phyloP scores from a whole-genome alignment of 768 basidiomycete species.

The Coprinopsis cinerea region DNA sequence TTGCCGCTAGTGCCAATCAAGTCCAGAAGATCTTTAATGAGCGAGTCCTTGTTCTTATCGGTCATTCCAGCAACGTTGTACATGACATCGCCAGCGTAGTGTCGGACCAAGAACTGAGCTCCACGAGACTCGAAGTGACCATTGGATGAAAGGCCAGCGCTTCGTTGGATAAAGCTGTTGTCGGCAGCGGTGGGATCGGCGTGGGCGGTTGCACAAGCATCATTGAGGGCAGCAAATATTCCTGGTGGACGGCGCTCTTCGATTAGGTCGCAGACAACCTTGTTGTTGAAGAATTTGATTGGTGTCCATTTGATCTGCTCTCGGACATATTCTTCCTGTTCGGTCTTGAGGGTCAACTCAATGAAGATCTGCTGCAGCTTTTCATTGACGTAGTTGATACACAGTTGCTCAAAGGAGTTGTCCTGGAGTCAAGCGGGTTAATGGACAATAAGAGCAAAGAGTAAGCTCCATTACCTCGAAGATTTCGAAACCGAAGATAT shows the following conservation, averaged over 20 bases:
- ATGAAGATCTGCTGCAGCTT: conserved; percentile 99
- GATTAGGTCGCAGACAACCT: conserved; percentile 96
- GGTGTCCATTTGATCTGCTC: conserved; percentile 99
- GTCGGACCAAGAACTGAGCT: conserved; percentile 88
- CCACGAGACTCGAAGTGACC: conserved; percentile 95
- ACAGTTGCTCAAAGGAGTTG: conserved; percentile 95
- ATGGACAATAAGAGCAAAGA: background rate
- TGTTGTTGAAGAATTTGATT: conserved; percentile 98
- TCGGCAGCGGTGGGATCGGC: conserved; percentile 96
- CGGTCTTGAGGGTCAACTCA: conserved; percentile 95
- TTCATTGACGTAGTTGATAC: conserved; percentile 99
- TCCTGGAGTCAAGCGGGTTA: conserved; percentile 43
- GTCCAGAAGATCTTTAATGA: conserved; percentile 92
- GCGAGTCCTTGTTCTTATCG: conserved; percentile 98
- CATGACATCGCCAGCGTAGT: conserved; percentile 98
- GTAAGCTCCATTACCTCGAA: conserved; percentile 59
- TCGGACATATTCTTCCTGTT: conserved; percentile 97
- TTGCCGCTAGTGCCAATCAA: conserved; percentile 77
- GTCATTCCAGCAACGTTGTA: conserved; percentile 98
- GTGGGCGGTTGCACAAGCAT: conserved; percentile 98
- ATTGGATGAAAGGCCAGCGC: conserved; percentile 74
- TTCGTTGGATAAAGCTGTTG: conserved; percentile 92
- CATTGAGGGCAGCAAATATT: conserved; percentile 95
- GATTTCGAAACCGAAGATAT: conserved; percentile 99
- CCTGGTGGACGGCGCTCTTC: conserved; percentile 96